phyloP scores from a whole-genome alignment of 192 early-diverging fungal genomes.

The Spinellus fusiger region DNA sequence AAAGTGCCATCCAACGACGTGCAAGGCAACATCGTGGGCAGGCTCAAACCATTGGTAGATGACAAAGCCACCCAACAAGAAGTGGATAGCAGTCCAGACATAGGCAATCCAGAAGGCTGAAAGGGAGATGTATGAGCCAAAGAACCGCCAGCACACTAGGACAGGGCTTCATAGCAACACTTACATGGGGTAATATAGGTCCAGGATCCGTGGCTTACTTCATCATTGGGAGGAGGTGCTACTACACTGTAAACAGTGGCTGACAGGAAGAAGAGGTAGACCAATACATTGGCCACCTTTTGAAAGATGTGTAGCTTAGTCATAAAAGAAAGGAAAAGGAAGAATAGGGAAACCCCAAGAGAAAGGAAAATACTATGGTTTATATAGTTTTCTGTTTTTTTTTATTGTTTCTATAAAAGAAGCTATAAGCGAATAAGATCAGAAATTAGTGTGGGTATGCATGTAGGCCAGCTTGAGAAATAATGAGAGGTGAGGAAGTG shows the following conservation, averaged over 20 bases:
- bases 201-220: constrained; percentile 31
- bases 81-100: constrained; percentile 59
- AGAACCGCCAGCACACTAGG: neutral
- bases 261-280: constrained; percentile 57
- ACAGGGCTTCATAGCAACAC: neutral
- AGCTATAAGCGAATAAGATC: too few species aligned
- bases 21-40: constrained; percentile 45
- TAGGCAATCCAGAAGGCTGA: constrained; percentile 48
- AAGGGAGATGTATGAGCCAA: neutral
- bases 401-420: too few species aligned
- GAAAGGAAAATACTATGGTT: neutral
- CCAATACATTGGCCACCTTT: constrained; percentile 54
- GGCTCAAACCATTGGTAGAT: constrained; percentile 54
- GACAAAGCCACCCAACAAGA: constrained; percentile 56
- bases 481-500: too few species aligned
- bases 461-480: too few species aligned
- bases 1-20: constrained; percentile 60
- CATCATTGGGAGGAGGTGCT: constrained; percentile 32
- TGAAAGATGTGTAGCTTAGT: constrained; percentile 27
- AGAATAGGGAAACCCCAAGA: neutral
- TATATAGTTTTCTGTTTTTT: neutral
- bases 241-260: constrained; percentile 49
- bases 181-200: constrained; percentile 60
- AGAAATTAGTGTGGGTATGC: too few species aligned
- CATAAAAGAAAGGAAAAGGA: constrained; percentile 8